Evolutionary conservation across 257 asterid species (phyloP), one percentile per base, ranked within the genome.

Genomic region (Dorcoceras hygrometricum): DNA sequence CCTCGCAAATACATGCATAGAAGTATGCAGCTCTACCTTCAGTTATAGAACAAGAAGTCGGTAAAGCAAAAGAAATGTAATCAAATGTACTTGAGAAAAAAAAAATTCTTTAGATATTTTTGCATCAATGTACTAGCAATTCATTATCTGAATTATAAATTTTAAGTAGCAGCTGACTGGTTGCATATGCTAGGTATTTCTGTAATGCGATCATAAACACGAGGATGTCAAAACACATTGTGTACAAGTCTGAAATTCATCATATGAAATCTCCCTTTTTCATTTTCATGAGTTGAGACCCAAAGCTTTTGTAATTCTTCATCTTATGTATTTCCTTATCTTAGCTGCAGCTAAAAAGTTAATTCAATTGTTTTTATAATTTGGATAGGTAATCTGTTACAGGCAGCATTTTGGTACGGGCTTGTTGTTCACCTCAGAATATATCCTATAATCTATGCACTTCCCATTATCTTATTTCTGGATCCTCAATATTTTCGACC

Each of bases 361-460:
- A 31, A 48, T 51, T 22, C 64, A 23, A 20, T 51, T n/a, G 66
- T 48, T 25, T 19, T 66, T 60, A 31, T 73, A 24, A 20, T 67
- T 59, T 48, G 75, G 68, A 43, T 94, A 94, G 96, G 78, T 70
- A 77, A 69, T 62, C 26, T 83, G 48, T 32, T 85, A 23, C 97
- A 94, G 82, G 99, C 99, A 74, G 95, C 97, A 73, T 72, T 88
- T 36, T 94, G 97, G 96, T 94, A 86, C 67, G 97, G 97, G 55
- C 86, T 90, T 28, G 95, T 90, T 57, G 99, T 94, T 76, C 97
- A 94, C 84, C 62, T 88, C 78, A 82, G 99, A 74, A 79, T 94
- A 71, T 94, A 90, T 74, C 99, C 96, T 26, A 87, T 94, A 65
- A 85, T 94, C 34, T 94, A 88, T 75, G 91, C 97, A 48, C 88